A percentile compares a stretch with the other conserved stretches of the same genome.
Conservation (phyloP, 345 rosid genomes). For the Dipteronia sinensis region DNA sequence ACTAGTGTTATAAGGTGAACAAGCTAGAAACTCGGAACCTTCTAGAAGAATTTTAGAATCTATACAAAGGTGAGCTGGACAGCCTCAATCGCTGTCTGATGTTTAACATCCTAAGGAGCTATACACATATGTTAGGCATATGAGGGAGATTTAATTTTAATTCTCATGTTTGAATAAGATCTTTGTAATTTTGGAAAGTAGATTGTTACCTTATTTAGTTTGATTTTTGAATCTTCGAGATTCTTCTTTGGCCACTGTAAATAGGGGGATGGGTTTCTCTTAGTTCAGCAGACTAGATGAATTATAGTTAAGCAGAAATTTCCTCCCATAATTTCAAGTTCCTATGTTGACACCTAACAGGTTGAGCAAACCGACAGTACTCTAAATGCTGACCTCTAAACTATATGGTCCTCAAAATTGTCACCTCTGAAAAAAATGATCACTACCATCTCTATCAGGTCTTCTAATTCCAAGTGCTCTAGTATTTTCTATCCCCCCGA, state of each 20-base stretch:
- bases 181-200: background rate
- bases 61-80: background rate
- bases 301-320: background rate
- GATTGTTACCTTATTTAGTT: background rate
- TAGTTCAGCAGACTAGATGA: background rate
- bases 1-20: background rate
- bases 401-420: background rate
- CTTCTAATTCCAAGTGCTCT: background rate
- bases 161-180: background rate
- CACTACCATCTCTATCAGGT: background rate
- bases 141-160: background rate
- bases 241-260: background rate
- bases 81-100: background rate
- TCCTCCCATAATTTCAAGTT: background rate
- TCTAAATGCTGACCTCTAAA: background rate
- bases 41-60: background rate
- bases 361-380: background rate
- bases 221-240: background rate
- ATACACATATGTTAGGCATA: background rate
- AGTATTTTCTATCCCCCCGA: background rate
- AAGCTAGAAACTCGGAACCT: background rate
- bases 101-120: background rate
- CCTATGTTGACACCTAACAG: background rate
- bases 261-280: background rate
- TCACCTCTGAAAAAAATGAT: background rate